Conservation (phyloP, 1,284 basidiomycete genomes). For the Laetiporus sulphureus region DNA sequence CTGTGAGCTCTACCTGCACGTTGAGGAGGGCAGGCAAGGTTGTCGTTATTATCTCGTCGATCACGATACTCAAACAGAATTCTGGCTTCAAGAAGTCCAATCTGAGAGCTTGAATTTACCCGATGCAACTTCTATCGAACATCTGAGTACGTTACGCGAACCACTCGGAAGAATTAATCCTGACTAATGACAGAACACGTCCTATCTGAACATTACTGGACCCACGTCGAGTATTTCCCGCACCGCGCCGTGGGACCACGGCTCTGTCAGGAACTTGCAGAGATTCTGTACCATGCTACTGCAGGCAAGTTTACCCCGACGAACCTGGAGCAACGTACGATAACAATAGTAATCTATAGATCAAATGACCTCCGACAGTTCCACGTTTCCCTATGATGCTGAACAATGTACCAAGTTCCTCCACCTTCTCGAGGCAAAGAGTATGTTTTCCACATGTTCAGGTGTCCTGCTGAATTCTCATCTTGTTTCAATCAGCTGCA, state of each 20-base stretch:
- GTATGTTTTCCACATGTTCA: constrained; percentile 7
- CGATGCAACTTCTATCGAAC: constrained; percentile 14
- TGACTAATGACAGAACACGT: constrained; percentile 15
- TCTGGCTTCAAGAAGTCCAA: constrained; percentile 20
- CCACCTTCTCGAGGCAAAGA: constrained; percentile 12
- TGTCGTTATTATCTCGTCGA: constrained; percentile 25
- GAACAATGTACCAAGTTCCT: constrained; percentile 20
- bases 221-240: constrained; percentile 25
- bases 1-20: constrained; percentile 19
- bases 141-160: constrained; percentile 19
- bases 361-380: constrained; percentile 19
- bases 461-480: background rate
- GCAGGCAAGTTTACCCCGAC: background rate
- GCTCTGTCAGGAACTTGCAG: constrained; percentile 12
- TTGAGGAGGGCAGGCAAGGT: constrained; percentile 8
- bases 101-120: constrained; percentile 15
- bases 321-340: background rate
- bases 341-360: constrained; percentile 14
- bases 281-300: constrained; percentile 17
- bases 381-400: constrained; percentile 20
- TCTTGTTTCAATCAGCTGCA: constrained; percentile 5
- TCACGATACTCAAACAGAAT: constrained; percentile 18
- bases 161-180: no score
- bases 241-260: constrained; percentile 11
- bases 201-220: constrained; percentile 26